Conservation (phyloP, 345 rosid genomes). For the Arabidopsis suecica region DNA sequence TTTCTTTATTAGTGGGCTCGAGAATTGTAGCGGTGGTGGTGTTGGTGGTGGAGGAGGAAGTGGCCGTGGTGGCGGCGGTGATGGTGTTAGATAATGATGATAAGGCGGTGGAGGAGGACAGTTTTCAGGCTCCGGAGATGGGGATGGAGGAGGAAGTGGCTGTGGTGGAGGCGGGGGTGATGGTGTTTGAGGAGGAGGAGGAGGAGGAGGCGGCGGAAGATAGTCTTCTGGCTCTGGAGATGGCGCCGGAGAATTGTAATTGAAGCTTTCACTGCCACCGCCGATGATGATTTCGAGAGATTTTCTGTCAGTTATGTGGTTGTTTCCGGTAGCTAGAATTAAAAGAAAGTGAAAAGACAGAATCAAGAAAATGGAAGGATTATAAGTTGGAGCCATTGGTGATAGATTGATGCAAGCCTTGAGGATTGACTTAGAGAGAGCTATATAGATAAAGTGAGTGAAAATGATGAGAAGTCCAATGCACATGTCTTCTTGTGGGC, state of each 20-base stretch:
- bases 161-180: neutral
- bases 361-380: constrained; percentile 16
- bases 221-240: constrained; percentile 23
- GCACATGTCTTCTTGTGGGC: constrained; percentile 28
- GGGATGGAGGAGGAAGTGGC: constrained; percentile 2
- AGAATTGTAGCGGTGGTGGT: constrained; percentile 18
- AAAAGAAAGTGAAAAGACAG: constrained; percentile 32
- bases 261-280: constrained; percentile 26
- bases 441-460: constrained; percentile 4
- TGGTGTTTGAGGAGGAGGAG: neutral
- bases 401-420: constrained; percentile 7
- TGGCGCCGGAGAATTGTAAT: constrained; percentile 6
- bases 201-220: neutral
- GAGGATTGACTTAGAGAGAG: constrained; percentile 13
- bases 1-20: constrained; percentile 45
- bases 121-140: neutral
- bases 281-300: constrained; percentile 40
- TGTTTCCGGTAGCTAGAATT: constrained; percentile 18
- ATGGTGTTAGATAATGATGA: neutral
- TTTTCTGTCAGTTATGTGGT: constrained; percentile 32
- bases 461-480: constrained; percentile 34
- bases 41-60: constrained; percentile 24
- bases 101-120: neutral
- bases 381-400: constrained; percentile 28
- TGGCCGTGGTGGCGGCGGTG: neutral